These are phyloP conservation scores for Peronospora belbahrii DNA, from an alignment of 352 stramenopile species.

Conservation along the genomic window DNA sequence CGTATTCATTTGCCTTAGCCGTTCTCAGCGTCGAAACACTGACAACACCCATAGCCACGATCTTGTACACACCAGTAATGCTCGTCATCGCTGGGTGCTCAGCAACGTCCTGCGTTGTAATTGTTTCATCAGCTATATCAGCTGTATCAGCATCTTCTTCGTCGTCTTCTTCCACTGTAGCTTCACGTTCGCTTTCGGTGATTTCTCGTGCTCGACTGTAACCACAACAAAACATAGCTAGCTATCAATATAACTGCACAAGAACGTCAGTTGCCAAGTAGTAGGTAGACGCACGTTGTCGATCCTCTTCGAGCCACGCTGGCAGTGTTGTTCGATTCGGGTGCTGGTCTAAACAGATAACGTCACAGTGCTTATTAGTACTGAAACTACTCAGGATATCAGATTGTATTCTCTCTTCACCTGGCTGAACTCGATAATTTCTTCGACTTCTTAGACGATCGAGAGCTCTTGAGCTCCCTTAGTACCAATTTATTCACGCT, in stretches of 20 bases:
- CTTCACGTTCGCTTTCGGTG: constrained; percentile 33
- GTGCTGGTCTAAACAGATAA: constrained; percentile 30
- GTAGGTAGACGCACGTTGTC: constrained; percentile 45
- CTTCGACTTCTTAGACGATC: constrained; percentile 40
- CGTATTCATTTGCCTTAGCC: constrained; percentile 77
- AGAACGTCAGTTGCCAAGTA: not conserved
- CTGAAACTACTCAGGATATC: not conserved
- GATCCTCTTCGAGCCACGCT: constrained; percentile 42
- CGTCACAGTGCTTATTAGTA: constrained; percentile 2
- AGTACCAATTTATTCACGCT: constrained; percentile 76
- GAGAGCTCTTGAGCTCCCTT: constrained; percentile 54
- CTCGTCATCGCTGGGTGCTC: constrained; percentile 67
- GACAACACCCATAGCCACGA: constrained; percentile 67
- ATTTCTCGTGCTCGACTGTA: constrained; percentile 35
- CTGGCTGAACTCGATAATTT: constrained; percentile 55
- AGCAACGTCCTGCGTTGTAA: constrained; percentile 55
- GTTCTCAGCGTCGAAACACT: constrained; percentile 70
- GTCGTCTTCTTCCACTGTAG: constrained; percentile 33
- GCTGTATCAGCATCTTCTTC: constrained; percentile 36
- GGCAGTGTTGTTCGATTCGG: constrained; percentile 42
- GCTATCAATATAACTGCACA: not conserved
- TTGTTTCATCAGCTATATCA: constrained; percentile 56
- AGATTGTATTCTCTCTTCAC: constrained; percentile 8
- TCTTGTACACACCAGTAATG: constrained; percentile 79
- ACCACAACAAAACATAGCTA: constrained; percentile 4